These are phyloP conservation scores for Pontederia crassipes DNA, from an alignment of 176 grass and related monocot species.

Conservation along the genomic window DNA sequence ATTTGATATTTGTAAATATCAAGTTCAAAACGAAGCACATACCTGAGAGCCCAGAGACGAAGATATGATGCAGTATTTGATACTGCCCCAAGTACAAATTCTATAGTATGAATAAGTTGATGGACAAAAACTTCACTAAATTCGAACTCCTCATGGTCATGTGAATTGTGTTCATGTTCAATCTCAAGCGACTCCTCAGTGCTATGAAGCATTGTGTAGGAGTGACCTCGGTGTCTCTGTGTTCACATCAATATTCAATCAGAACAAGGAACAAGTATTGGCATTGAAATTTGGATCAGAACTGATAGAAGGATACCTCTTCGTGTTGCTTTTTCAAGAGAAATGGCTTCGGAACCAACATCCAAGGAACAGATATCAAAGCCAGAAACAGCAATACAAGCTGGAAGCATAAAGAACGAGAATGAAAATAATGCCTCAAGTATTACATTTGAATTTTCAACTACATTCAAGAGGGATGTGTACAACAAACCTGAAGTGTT, in stretches of 20 bases:
- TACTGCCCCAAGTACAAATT: slow-evolving; percentile 89
- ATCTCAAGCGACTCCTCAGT: slow-evolving; percentile 56
- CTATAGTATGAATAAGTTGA: slow-evolving; percentile 92
- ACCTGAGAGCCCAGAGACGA: slow-evolving; percentile 96
- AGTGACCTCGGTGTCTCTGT: slow-evolving; percentile 77
- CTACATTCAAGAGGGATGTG: neutral
- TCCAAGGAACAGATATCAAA: slow-evolving; percentile 84
- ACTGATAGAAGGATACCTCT: slow-evolving; percentile 24
- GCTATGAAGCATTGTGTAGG: slow-evolving; percentile 43
- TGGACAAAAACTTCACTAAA: slow-evolving; percentile 92
- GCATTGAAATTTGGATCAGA: neutral
- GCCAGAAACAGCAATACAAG: slow-evolving; percentile 67
- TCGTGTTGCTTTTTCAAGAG: slow-evolving; percentile 71
- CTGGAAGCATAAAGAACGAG: slow-evolving; percentile 8
- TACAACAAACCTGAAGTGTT: slow-evolving; percentile 40
- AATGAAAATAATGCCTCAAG: no score
- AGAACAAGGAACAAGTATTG: slow-evolving; percentile 19
- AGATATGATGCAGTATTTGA: slow-evolving; percentile 96
- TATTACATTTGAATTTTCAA: neutral
- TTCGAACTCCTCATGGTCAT: slow-evolving; percentile 75
- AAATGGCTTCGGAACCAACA: slow-evolving; percentile 87
- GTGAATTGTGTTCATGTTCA: slow-evolving; percentile 44
- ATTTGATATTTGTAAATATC: neutral
- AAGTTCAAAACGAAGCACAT: neutral
- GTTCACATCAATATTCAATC: slow-evolving; percentile 20